Evolutionary conservation across 129 eudicot species (phyloP), one percentile per base, ranked within the genome.

Genomic region (Sambucus nigra): DNA sequence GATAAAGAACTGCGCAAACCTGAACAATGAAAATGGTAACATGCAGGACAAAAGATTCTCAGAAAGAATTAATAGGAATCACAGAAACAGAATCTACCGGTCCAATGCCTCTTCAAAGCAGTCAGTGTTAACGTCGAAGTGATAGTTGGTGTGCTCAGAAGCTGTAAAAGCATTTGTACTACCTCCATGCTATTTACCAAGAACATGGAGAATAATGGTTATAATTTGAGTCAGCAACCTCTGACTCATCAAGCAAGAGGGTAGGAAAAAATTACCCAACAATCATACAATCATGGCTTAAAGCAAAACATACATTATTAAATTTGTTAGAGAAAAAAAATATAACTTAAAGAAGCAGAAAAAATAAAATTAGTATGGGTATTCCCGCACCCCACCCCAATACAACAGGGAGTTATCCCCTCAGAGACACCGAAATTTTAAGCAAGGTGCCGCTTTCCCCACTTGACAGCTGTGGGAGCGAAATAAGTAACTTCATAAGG

Each of bases 1-100:
- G 70, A 86, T 76, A 69, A 91, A 91, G 69, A 91, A 91, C 78
- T 91, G 99, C 15, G 99, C 95, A 69, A 91, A 91, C 79, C 99
- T 91, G 74, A 26, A 69, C n/a, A 74, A 60, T 24, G 65, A 31
- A 68, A 67, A 47, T 35, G 57, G 61, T 42, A 26, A 41, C 51
- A 61, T 47, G 53, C 35, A 59, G 24, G 25, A 31, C 38, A 55
- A 21, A 33, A 53, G 5, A 55, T 55, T 46, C 49, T 55, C 20
- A 49, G 10, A 49, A 33, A 53, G 61, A 46, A 1, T 9, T 17
- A 6, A 26, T 7, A 20, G 44, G 11, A 42, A 64, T 19, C 25
- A 47, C 18, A 67, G 17, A 48, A 61, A 59, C 21, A 17, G 21
- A 23, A 69, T 58, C 35, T 69, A 91, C 95, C 99, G 79, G 74